Evolutionary conservation across 2,329 filamentous ascomycete genomes (phyloP).

Genomic region (Neonectria hederae): DNA sequence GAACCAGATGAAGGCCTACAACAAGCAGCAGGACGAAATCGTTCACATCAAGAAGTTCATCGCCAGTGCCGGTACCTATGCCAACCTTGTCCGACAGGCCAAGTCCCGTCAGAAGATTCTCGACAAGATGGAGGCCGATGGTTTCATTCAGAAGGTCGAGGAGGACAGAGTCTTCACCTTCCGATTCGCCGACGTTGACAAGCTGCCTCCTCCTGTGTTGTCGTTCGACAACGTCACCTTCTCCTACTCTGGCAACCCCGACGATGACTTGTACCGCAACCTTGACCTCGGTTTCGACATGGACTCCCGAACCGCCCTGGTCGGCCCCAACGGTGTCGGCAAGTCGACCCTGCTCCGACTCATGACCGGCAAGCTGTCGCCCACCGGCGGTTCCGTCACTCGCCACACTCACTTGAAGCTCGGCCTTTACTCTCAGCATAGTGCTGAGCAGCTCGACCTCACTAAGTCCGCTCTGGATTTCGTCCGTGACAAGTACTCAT

Average conservation of each 20-base stretch:
- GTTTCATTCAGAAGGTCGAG: slow-evolving; percentile 92
- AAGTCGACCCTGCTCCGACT: slow-evolving; percentile 96
- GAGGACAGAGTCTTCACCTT: slow-evolving; percentile 93
- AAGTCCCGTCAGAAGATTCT: slow-evolving; percentile 99
- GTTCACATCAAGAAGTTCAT: slow-evolving; percentile 99
- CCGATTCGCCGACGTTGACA: slow-evolving; percentile 98
- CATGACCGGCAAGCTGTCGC: slow-evolving; percentile 94
- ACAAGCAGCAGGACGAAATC: slow-evolving; percentile 99
- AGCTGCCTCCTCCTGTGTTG: slow-evolving; percentile 96
- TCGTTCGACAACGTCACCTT: slow-evolving; percentile 98
- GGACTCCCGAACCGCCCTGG: slow-evolving; percentile 96
- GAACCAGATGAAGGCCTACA: slow-evolving; percentile 99
- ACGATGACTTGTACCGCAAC: slow-evolving; percentile 95
- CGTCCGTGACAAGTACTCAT: slow-evolving; percentile 91
- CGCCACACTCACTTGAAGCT: slow-evolving; percentile 99
- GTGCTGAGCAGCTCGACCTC: slow-evolving; percentile 95
- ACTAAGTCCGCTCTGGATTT: slow-evolving; percentile 99
- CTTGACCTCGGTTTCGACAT: slow-evolving; percentile 99
- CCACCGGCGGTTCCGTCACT: slow-evolving; percentile 82
- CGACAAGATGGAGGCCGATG: slow-evolving; percentile 99
- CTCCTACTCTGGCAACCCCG: slow-evolving; percentile 89
- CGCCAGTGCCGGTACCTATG: slow-evolving; percentile 98
- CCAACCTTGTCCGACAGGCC: slow-evolving; percentile 98
- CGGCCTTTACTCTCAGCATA: slow-evolving; percentile 98
- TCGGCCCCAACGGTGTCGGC: slow-evolving; percentile 98